These are phyloP conservation scores for Barnettozyma sucrosica DNA, from an alignment of 805 yeast species.

Conservation along the genomic window DNA sequence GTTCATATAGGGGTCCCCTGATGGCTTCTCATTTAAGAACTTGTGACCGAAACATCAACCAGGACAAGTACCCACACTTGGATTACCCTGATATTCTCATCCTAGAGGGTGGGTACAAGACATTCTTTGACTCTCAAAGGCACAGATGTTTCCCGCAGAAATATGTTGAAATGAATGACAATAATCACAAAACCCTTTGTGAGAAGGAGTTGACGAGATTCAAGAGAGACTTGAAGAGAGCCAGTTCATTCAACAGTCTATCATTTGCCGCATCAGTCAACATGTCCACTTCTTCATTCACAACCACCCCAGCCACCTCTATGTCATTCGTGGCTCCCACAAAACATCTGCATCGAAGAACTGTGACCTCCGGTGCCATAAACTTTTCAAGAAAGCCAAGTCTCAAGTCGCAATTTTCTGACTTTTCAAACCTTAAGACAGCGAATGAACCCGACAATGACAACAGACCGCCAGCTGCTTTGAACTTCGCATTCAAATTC, in stretches of 20 bases:
- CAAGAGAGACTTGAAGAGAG: constrained; percentile 38
- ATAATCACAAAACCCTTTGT: constrained; percentile 43
- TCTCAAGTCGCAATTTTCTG: constrained; percentile 16
- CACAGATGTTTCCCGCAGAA: constrained; percentile 65
- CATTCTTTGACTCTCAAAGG: constrained; percentile 57
- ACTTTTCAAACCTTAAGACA: constrained; percentile 6
- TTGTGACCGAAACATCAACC: constrained; percentile 71
- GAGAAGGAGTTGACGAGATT: constrained; percentile 50
- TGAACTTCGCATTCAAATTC: constrained; percentile 25
- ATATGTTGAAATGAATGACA: constrained; percentile 83
- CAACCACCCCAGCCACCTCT: constrained; percentile 1
- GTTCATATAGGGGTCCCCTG: constrained; percentile 88
- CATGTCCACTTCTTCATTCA: constrained; percentile 5
- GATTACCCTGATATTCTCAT: constrained; percentile 86
- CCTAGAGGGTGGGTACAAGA: constrained; percentile 86
- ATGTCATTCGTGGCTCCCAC: constrained; percentile 3
- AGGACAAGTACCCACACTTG: constrained; percentile 71
- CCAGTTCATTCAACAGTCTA: constrained; percentile 29
- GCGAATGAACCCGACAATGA: constrained; percentile 9
- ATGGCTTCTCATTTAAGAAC: constrained; percentile 84
- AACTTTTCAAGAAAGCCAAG: constrained; percentile 18
- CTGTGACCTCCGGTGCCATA: constrained; percentile 19
- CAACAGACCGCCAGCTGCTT: constrained; percentile 22
- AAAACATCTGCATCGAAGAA: constrained; percentile 19
- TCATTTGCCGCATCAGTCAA: constrained; percentile 19